Evolutionary conservation across 495 filamentous ascomycete genomes (phyloP).

Genomic region (Rhypophila decipiens): DNA sequence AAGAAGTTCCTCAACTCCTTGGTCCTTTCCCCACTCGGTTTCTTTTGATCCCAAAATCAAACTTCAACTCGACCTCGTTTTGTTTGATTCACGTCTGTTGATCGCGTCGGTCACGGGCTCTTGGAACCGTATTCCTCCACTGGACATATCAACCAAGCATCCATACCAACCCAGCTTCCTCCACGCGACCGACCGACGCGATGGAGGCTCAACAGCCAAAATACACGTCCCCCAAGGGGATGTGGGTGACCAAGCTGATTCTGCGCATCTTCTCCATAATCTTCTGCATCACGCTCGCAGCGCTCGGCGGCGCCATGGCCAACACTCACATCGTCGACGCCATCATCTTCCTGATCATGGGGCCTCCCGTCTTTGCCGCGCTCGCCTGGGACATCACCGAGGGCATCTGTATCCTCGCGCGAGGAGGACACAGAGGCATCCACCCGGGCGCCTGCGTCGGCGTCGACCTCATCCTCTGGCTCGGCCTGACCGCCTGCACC

Average conservation of each 20-base stretch:
- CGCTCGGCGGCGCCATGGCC: neutral
- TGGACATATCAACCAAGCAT: neutral
- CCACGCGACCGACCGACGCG: neutral
- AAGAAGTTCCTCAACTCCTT: neutral
- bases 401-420: conserved; percentile 8
- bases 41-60: neutral
- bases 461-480: conserved; percentile 13
- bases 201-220: neutral
- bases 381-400: conserved; percentile 7
- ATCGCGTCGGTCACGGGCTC: neutral
- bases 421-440: conserved; percentile 9
- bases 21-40: neutral
- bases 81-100: neutral
- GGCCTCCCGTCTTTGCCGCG: neutral
- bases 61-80: neutral
- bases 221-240: conserved; percentile 3
- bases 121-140: neutral
- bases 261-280: conserved; percentile 7
- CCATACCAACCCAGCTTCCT: neutral
- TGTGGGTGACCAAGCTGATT: conserved; percentile 8
- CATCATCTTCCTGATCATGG: neutral
- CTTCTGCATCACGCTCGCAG: conserved; percentile 7
- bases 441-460: conserved; percentile 14
- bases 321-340: neutral
- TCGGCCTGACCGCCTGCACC: neutral